These are phyloP conservation scores for Mallotus japonicus DNA, from an alignment of 441 rosid species.

Conservation along the genomic window DNA sequence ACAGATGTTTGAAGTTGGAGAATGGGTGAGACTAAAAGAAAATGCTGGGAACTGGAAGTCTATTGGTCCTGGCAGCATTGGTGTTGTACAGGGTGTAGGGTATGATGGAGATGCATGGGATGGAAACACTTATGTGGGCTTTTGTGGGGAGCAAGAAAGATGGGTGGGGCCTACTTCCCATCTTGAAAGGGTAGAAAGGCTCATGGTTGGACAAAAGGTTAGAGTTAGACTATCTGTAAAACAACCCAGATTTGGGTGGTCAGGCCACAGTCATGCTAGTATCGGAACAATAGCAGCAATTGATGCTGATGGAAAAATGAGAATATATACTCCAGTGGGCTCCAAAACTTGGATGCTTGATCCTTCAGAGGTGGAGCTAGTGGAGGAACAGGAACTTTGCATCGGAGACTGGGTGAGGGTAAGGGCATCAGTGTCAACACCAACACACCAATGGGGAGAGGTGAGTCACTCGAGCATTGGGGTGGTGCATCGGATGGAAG, in stretches of 20 bases:
- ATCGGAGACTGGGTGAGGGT: constrained; percentile 96
- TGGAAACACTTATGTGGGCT: constrained; percentile 71
- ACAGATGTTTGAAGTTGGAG: constrained; percentile 84
- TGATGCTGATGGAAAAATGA: constrained; percentile 92
- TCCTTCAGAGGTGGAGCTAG: constrained; percentile 83
- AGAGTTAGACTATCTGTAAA: constrained; percentile 74
- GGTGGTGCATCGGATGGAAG: constrained; percentile 86
- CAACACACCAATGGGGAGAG: constrained; percentile 95
- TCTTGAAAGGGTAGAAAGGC: constrained; percentile 67
- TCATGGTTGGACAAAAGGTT: constrained; percentile 74
- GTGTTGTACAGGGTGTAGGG: constrained; percentile 86
- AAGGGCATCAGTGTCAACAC: constrained; percentile 58
- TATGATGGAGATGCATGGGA: constrained; percentile 86
- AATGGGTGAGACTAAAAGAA: constrained; percentile 82
- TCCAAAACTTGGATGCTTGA: constrained; percentile 97
- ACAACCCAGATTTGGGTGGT: constrained; percentile 97
- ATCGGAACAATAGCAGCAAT: constrained; percentile 83
- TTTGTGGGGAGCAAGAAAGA: constrained; percentile 94
- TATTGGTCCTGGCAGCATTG: constrained; percentile 72
- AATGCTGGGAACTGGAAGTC: constrained; percentile 70
- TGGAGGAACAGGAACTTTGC: constrained; percentile 72
- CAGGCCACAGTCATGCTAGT: constrained; percentile 78
- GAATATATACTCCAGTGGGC: constrained; percentile 89
- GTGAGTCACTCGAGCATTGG: constrained; percentile 86
- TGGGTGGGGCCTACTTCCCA: constrained; percentile 76